These are phyloP conservation scores for Castanea crenata DNA, from an alignment of 306 rosid genomes.

Conservation along the genomic window DNA sequence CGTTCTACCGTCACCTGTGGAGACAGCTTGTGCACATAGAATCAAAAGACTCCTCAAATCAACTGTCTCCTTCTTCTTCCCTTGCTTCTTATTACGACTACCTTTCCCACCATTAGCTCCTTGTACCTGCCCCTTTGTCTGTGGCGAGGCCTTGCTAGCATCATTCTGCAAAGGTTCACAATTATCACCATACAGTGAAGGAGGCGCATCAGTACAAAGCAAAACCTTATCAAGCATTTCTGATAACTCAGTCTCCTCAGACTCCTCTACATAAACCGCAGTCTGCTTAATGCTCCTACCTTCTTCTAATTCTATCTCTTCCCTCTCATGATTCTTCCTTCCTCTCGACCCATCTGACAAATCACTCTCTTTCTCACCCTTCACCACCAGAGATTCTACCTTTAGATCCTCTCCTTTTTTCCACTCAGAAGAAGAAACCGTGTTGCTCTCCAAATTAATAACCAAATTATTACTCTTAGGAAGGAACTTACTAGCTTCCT, in stretches of 20 bases:
- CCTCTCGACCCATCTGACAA: background rate
- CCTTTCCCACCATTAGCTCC: background rate
- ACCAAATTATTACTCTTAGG: background rate
- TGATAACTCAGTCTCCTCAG: constrained; percentile 30
- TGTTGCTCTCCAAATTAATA: background rate
- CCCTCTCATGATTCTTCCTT: constrained; percentile 42
- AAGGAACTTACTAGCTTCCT: constrained; percentile 6
- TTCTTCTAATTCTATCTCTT: constrained; percentile 31
- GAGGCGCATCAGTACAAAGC: constrained; percentile 19
- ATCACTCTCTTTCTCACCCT: background rate
- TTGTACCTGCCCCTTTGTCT: background rate
- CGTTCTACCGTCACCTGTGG: constrained; percentile 50
- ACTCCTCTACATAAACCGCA: constrained; percentile 33
- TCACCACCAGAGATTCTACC: background rate
- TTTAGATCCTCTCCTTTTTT: background rate
- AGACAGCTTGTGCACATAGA: constrained; percentile 74
- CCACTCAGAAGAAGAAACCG: background rate
- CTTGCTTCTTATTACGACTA: constrained; percentile 43
- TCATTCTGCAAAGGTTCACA: constrained; percentile 11
- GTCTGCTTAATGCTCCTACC: constrained; percentile 45
- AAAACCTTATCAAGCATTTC: constrained; percentile 42
- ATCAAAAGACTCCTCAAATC: constrained; percentile 63
- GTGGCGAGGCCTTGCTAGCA: background rate
- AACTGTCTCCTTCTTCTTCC: constrained; percentile 16
- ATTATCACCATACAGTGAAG: background rate